A percentile compares a stretch with the other conserved stretches of the same genome.
Conservation (phyloP, 306 rosid genomes). For the Senna tora region DNA sequence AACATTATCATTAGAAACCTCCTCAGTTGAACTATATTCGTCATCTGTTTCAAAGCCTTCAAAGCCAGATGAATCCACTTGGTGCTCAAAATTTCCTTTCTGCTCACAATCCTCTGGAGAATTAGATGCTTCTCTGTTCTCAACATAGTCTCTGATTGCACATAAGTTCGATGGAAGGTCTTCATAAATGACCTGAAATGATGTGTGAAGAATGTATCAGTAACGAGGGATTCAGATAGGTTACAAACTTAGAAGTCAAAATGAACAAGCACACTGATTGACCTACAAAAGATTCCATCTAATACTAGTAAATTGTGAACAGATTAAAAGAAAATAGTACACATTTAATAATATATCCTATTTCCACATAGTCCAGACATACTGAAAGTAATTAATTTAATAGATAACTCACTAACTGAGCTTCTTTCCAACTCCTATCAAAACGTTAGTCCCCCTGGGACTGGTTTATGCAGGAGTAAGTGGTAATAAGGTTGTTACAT, state of each 20-base stretch:
- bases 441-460: neutral
- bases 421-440: constrained; percentile 5
- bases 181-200: constrained; percentile 76
- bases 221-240: constrained; percentile 14
- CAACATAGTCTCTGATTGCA: constrained; percentile 75
- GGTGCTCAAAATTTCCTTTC: constrained; percentile 36
- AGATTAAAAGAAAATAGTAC: neutral
- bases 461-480: constrained; percentile 1
- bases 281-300: constrained; percentile 31
- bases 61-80: constrained; percentile 37
- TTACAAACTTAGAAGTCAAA: neutral
- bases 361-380: constrained; percentile 27
- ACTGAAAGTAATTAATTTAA: neutral
- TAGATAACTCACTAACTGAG: neutral
- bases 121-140: constrained; percentile 46
- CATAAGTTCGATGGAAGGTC: constrained; percentile 91
- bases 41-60: constrained; percentile 34
- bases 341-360: constrained; percentile 5
- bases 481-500: neutral
- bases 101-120: constrained; percentile 42
- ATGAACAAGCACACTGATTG: constrained; percentile 15
- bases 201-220: constrained; percentile 14
- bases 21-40: constrained; percentile 35
- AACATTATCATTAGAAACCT: constrained; percentile 31
- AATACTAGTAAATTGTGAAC: constrained; percentile 2